These are phyloP conservation scores for Sugiyamaella chiloensis DNA, from an alignment of 805 yeast species.

Conservation along the genomic window DNA sequence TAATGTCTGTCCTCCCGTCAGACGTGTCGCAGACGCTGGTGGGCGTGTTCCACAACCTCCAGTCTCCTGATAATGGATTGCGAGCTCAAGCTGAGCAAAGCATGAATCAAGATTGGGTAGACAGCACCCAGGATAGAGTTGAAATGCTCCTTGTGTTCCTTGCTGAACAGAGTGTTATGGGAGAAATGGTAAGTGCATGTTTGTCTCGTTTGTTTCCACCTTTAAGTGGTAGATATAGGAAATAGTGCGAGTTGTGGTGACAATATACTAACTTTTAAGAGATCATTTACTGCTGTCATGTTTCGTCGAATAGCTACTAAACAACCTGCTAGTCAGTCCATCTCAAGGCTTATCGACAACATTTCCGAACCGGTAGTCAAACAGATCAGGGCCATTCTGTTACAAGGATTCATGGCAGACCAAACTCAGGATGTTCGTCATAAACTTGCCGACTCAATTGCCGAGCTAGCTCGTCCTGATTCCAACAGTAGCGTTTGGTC, in stretches of 20 bases:
- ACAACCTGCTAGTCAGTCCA: slow-evolving; percentile 62
- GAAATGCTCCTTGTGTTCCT: slow-evolving; percentile 71
- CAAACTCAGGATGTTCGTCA: slow-evolving; percentile 81
- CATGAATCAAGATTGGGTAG: slow-evolving; percentile 74
- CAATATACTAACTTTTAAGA: slow-evolving; percentile 21
- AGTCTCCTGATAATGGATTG: slow-evolving; percentile 71
- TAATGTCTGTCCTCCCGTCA: slow-evolving; percentile 46
- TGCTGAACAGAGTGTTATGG: slow-evolving; percentile 71
- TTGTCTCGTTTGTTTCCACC: no score
- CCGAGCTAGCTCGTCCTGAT: slow-evolving; percentile 73
- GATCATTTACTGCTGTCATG: slow-evolving; percentile 79
- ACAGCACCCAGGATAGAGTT: slow-evolving; percentile 48
- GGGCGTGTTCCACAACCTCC: slow-evolving; percentile 60
- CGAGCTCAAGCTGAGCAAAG: slow-evolving; percentile 77
- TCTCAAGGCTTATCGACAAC: slow-evolving; percentile 71
- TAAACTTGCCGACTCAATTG: slow-evolving; percentile 88
- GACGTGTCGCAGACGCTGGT: slow-evolving; percentile 55
- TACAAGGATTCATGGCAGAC: slow-evolving; percentile 65
- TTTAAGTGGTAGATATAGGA: no score
- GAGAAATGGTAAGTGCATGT: slow-evolving; percentile 45
- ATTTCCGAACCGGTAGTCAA: slow-evolving; percentile 54
- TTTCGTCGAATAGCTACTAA: slow-evolving; percentile 83
- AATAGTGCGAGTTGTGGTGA: no score
- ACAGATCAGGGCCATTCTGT: slow-evolving; percentile 62
- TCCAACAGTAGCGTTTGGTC: slow-evolving; percentile 57